phyloP scores from a whole-genome alignment of 305 asterid genomes.

The Fraxinus paxiana region DNA sequence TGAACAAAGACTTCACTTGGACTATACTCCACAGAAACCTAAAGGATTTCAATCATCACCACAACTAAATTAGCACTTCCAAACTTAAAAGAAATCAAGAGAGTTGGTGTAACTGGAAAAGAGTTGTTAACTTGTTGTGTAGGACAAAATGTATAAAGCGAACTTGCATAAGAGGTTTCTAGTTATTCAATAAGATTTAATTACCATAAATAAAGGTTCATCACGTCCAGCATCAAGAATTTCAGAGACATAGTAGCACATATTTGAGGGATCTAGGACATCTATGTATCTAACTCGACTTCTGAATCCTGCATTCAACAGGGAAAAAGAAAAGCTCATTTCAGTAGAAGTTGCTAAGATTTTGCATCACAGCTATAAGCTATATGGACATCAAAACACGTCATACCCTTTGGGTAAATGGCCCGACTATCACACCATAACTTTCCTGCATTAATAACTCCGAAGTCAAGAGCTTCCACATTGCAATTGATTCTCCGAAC shows the following conservation, averaged over 20 bases:
- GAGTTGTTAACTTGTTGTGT: not conserved
- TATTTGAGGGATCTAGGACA: constrained; percentile 66
- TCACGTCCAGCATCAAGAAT: constrained; percentile 74
- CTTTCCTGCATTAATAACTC: constrained; percentile 57
- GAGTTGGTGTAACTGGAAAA: not conserved
- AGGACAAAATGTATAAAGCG: not conserved
- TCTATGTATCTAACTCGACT: constrained; percentile 82
- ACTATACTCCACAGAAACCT: constrained; percentile 76
- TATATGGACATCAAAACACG: constrained; percentile 13
- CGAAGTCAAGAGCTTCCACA: constrained; percentile 68
- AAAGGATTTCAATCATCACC: constrained; percentile 19
- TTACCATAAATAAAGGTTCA: constrained; percentile 87
- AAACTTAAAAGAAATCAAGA: not conserved
- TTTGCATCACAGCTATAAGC: constrained; percentile 11
- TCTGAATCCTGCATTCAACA: constrained; percentile 73
- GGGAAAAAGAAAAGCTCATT: constrained; percentile 22
- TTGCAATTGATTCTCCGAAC: constrained; percentile 85
- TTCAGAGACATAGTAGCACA: constrained; percentile 77
- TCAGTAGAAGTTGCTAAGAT: constrained; percentile 9
- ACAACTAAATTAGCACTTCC: constrained; percentile 3
- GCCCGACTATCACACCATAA: constrained; percentile 90
- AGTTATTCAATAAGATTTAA: not conserved
- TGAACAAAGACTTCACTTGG: constrained; percentile 80
- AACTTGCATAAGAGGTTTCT: not conserved
- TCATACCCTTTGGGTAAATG: constrained; percentile 78